Conservation (phyloP, 2,329 filamentous ascomycete species). For the Verticillium albo-atrum region DNA sequence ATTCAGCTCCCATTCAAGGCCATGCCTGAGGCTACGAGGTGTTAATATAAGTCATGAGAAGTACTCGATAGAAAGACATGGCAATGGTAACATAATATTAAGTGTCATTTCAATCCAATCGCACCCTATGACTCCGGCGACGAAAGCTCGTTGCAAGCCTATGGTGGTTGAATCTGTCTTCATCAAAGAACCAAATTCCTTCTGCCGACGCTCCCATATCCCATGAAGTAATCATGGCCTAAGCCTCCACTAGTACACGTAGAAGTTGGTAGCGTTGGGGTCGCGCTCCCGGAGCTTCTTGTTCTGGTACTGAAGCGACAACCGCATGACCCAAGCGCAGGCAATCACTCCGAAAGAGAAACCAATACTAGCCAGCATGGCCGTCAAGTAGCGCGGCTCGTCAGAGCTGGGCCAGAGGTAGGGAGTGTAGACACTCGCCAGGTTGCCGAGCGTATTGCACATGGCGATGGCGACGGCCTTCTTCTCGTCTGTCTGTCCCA, state of each 20-base stretch:
- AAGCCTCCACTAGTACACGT: slow-evolving; percentile 17
- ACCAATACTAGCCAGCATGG: slow-evolving; percentile 16
- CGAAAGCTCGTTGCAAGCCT: too few species aligned
- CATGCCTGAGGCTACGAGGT: too few species aligned
- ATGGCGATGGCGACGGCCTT: slow-evolving; percentile 36
- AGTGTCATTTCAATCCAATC: too few species aligned
- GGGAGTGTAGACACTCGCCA: slow-evolving; percentile 12
- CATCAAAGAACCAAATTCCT: too few species aligned
- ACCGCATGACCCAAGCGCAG: slow-evolving; percentile 29
- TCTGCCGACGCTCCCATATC: too few species aligned
- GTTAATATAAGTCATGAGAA: too few species aligned
- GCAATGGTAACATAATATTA: too few species aligned
- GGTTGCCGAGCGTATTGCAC: slow-evolving; percentile 11
- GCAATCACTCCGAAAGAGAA: slow-evolving; percentile 27
- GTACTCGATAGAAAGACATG: too few species aligned
- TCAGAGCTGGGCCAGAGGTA: slow-evolving; percentile 13
- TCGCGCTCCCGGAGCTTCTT: slow-evolving; percentile 21
- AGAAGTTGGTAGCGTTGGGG: slow-evolving; percentile 19
- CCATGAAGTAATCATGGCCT: too few species aligned
- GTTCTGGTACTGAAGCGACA: slow-evolving; percentile 29
- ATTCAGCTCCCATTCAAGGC: too few species aligned
- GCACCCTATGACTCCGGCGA: too few species aligned
- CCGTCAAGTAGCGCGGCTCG: slow-evolving; percentile 9
- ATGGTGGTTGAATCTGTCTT: too few species aligned
- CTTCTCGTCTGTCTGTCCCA: slow-evolving; percentile 42